These are phyloP conservation scores for Straminergon stramineum DNA, from an alignment of 225 moss, liverwort and hornwort genomes.

Conservation along the genomic window DNA sequence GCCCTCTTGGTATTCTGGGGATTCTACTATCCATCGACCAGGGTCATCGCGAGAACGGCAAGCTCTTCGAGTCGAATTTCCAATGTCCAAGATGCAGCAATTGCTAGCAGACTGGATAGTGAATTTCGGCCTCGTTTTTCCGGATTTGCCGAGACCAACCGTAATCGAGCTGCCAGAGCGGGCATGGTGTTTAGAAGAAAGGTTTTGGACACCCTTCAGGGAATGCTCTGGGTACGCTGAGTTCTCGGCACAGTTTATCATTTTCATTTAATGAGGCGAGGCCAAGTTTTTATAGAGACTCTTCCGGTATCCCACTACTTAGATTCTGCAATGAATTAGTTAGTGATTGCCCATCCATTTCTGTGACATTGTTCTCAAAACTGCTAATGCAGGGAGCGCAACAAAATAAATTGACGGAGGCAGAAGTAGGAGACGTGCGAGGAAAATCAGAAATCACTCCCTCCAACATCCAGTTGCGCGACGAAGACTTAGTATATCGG, in stretches of 20 bases:
- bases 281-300: neutral
- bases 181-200: conserved; percentile 17
- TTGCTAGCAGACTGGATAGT: neutral
- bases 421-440: neutral
- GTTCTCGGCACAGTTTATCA: neutral
- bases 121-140: neutral
- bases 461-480: neutral
- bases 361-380: neutral
- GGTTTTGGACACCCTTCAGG: conserved; percentile 32
- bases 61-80: neutral
- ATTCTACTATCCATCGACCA: conserved; percentile 1
- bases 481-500: conserved; percentile 21
- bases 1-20: conserved; percentile 1
- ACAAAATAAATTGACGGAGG: neutral
- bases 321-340: neutral
- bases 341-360: neutral
- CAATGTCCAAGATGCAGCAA: neutral
- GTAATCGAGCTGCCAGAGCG: conserved; percentile 1
- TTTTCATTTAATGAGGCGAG: neutral
- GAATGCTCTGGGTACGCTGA: conserved; percentile 26
- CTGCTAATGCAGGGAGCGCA: neutral
- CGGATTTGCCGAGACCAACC: neutral
- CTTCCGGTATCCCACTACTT: neutral
- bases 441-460: neutral
- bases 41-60: neutral